Conservation (phyloP, 345 rosid genomes). For the Combretum micranthum region DNA sequence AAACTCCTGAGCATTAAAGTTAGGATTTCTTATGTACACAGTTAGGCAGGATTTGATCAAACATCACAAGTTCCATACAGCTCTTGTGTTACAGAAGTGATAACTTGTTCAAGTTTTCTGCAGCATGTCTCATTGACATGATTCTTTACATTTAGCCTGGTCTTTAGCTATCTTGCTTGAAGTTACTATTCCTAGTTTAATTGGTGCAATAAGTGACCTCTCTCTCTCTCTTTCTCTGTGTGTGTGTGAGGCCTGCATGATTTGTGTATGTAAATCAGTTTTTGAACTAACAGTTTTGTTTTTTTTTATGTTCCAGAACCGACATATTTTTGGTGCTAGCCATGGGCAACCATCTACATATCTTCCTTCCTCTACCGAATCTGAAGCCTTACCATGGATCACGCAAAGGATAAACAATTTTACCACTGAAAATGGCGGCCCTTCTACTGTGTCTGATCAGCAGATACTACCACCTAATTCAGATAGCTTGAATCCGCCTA, state of each 20-base stretch:
- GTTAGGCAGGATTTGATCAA: no score
- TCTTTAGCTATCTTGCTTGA: no score
- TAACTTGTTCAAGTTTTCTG: no score
- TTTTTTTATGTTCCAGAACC: conserved; percentile 30
- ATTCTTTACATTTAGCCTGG: no score
- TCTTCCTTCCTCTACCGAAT: conserved; percentile 31
- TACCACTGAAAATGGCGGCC: conserved; percentile 47
- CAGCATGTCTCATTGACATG: no score
- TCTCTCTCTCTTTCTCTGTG: no score
- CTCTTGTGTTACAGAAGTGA: no score
- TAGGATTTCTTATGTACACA: no score
- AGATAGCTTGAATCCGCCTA: conserved; percentile 38
- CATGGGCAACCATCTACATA: conserved; percentile 53
- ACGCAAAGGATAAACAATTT: conserved; percentile 42
- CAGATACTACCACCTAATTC: conserved; percentile 41
- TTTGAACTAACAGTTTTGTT: background rate
- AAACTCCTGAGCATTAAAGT: no score
- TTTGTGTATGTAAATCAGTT: background rate
- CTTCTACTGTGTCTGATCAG: conserved; percentile 45
- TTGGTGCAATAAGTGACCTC: no score
- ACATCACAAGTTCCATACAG: no score
- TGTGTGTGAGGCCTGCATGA: conserved; percentile 7
- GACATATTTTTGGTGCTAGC: conserved; percentile 50
- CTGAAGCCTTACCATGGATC: conserved; percentile 50
- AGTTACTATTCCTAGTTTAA: no score